Evolutionary conservation across 2,329 filamentous ascomycete species (phyloP).

Genomic region (Stemphylium lycopersici): DNA sequence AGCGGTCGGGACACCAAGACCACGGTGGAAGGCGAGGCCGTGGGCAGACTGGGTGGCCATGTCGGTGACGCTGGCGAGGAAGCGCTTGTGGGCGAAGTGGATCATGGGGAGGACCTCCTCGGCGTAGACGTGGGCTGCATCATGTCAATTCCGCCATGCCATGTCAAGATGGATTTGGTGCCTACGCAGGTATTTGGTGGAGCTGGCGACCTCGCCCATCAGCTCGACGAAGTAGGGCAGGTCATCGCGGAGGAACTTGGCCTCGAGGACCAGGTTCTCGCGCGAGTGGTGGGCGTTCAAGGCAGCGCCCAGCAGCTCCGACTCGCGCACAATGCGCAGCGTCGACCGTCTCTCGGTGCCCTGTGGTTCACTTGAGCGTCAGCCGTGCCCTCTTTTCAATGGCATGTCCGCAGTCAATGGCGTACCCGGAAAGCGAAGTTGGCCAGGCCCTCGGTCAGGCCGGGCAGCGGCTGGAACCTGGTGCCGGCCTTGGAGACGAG

Average conservation of each 20-base stretch:
- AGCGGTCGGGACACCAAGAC: conserved; percentile 80
- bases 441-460: conserved; percentile 86
- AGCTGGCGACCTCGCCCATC: conserved; percentile 85
- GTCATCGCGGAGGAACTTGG: conserved; percentile 94
- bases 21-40: conserved; percentile 87
- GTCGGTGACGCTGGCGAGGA: conserved; percentile 66
- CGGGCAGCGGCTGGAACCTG: conserved; percentile 87
- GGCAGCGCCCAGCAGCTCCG: conserved; percentile 92
- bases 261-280: conserved; percentile 89
- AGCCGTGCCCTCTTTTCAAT: conserved; percentile 18
- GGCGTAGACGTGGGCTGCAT: conserved; percentile 81
- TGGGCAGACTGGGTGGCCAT: conserved; percentile 88
- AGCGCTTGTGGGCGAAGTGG: conserved; percentile 75
- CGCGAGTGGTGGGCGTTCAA: conserved; percentile 87
- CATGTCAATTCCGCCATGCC: conserved; percentile 10
- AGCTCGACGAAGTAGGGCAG: conserved; percentile 98
- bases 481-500: conserved; percentile 94
- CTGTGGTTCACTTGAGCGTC: conserved; percentile 55
- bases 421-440: conserved; percentile 96
- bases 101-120: conserved; percentile 85
- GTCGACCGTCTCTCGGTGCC: conserved; percentile 88
- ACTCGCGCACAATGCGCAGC: conserved; percentile 90
- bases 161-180: conserved; percentile 24
- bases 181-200: conserved; percentile 80
- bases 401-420: conserved; percentile 16